These are phyloP conservation scores for Leishmania braziliensis DNA, from an alignment of 208 protist genomes.

Conservation along the genomic window DNA sequence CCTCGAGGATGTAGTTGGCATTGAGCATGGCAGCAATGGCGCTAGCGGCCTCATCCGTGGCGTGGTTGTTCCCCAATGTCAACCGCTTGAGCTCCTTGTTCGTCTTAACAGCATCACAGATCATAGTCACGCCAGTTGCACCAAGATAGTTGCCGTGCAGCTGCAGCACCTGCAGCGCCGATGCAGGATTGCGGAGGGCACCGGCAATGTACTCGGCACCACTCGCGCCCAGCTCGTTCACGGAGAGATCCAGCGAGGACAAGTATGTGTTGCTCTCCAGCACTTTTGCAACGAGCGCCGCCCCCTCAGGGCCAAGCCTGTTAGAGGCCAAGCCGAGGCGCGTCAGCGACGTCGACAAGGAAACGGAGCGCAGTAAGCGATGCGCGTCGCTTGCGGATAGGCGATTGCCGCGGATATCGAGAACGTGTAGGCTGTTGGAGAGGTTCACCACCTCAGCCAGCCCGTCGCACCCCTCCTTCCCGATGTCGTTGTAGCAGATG, in stretches of 20 bases:
- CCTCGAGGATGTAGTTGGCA: slow-evolving; percentile 67
- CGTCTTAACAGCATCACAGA: slow-evolving; percentile 52
- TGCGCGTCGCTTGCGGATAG: slow-evolving; percentile 59
- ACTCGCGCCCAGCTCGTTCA: slow-evolving; percentile 82
- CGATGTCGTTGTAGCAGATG: slow-evolving; percentile 90
- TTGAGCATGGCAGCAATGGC: slow-evolving; percentile 77
- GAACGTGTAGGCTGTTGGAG: slow-evolving; percentile 56
- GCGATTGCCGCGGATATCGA: slow-evolving; percentile 88
- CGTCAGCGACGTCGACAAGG: slow-evolving; percentile 66
- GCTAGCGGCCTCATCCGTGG: slow-evolving; percentile 56
- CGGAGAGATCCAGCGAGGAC: slow-evolving; percentile 80
- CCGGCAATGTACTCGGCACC: slow-evolving; percentile 66
- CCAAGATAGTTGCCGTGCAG: slow-evolving; percentile 86
- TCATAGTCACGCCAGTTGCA: slow-evolving; percentile 40
- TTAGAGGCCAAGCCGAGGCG: slow-evolving; percentile 70
- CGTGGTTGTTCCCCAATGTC: slow-evolving; percentile 85
- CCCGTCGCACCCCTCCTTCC: slow-evolving; percentile 86
- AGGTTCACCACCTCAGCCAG: slow-evolving; percentile 79
- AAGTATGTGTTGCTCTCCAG: slow-evolving; percentile 88
- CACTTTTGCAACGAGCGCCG: slow-evolving; percentile 52
- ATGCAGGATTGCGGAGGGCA: slow-evolving; percentile 55
- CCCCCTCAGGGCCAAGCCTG: slow-evolving; percentile 83
- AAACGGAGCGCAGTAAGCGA: slow-evolving; percentile 76
- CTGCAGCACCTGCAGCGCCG: slow-evolving; percentile 51
- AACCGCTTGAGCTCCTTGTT: slow-evolving; percentile 70